These are phyloP conservation scores for Amanita brunnescens DNA, from an alignment of 768 basidiomycete species.

Conservation along the genomic window DNA sequence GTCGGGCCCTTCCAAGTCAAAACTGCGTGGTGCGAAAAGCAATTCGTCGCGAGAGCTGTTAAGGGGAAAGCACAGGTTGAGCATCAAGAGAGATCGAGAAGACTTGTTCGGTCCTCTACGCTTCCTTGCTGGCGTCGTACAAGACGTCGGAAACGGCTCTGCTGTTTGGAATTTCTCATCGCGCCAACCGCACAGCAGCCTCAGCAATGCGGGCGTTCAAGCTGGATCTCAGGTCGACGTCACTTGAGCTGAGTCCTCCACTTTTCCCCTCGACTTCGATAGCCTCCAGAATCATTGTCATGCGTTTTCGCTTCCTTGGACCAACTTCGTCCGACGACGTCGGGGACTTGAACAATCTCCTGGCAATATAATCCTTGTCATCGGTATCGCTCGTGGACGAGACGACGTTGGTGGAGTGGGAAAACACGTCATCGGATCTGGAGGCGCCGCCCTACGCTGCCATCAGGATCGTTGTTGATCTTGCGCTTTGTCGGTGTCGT, in stretches of 20 bases:
- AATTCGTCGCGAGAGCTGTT: background rate
- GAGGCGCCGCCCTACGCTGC: conserved; percentile 15
- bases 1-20: background rate
- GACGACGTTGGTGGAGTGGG: conserved; percentile 5
- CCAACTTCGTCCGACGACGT: background rate
- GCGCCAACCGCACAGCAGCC: background rate
- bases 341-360: background rate
- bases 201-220: background rate
- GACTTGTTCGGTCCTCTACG: background rate
- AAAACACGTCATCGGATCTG: conserved; percentile 10
- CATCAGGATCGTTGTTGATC: conserved; percentile 19
- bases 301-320: background rate
- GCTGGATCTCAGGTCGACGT: conserved; percentile 5
- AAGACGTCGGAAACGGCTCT: background rate
- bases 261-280: too few species aligned
- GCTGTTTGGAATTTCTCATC: background rate
- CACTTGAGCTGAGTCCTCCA: too few species aligned
- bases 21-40: background rate
- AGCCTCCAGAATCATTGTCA: conserved; percentile 15
- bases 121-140: background rate
- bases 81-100: background rate
- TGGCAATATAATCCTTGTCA: conserved; percentile 1
- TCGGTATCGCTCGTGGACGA: background rate
- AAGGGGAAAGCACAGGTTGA: too few species aligned
- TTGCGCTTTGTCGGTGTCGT: conserved; percentile 36